Base-by-base conservation (phyloP, 2,329 filamentous ascomycete genomes). In the Fusarium albosuccineum region DNA sequence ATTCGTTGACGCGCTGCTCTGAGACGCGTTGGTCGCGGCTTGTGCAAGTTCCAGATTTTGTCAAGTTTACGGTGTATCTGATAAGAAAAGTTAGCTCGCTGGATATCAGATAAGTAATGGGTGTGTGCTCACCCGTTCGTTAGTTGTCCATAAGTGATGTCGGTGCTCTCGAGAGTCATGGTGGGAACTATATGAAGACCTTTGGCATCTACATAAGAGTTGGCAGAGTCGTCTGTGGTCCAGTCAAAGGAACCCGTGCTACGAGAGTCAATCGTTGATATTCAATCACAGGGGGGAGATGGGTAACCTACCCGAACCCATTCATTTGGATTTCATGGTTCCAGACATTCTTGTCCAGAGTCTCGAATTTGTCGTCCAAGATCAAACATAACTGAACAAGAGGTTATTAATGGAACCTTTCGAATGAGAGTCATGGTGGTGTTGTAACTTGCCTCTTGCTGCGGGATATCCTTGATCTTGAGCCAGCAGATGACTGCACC, bases 101-200 rank as follows among this genome's bases (percentile, higher is more conserved):
- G 3, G 4, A 22, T 3, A 22, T 5, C 4, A 22, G 3, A 5
- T 22, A 22, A 22, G 22, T 22, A 5, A 22, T 22, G 22, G 22
- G 3, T 22, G 22, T 22, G 17, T 22, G 22, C 22, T 22, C 22
- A 5, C 22, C 22, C 22, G 26, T 80, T 73, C 9, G 72, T 49
- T 9, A 82, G 72, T 44, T 81, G 75, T 9, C 73, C 75, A 6
- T 70, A 62, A 2, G 78, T 80, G 30, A 72, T 71, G 26, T 63
- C 51, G 6, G 70, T 72, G 53, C 56, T 72, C 44, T 72, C 63
- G 16, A 66, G 74, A 0, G 82, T 85, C 45, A 85, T 70, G 0
- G 84, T 86, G 7, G 84, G 84, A 9, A 84, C 80, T 36, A 86
- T 85, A 67, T 85, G 83, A 26, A 86, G 77, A 10, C 82, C 83